These are phyloP conservation scores for Suhomyces kilbournensis DNA, from an alignment of 805 yeast genomes.

Conservation along the genomic window DNA sequence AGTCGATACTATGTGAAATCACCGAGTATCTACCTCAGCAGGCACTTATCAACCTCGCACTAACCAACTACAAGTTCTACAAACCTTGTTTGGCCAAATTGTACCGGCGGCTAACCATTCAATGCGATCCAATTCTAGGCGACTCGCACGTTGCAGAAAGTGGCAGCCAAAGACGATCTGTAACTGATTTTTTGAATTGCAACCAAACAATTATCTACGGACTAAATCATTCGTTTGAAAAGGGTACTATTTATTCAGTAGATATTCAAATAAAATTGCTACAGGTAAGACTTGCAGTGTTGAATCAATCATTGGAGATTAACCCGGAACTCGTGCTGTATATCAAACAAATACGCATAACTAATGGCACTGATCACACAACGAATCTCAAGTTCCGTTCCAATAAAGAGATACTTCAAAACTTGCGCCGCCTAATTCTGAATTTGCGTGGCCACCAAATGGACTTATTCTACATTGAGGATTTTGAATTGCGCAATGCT, in stretches of 20 bases:
- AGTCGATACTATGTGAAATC: slow-evolving; percentile 5
- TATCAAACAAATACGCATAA: slow-evolving; percentile 34
- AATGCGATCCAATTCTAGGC: slow-evolving; percentile 16
- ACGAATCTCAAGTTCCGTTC: slow-evolving; percentile 3
- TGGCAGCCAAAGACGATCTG: slow-evolving; percentile 7
- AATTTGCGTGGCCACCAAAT: slow-evolving; percentile 5
- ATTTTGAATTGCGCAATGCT: slow-evolving; percentile 9
- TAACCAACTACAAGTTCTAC: slow-evolving; percentile 34
- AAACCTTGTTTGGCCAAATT: slow-evolving; percentile 28
- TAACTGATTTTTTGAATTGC: slow-evolving; percentile 21
- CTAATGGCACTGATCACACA: slow-evolving; percentile 12
- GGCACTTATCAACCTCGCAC: slow-evolving; percentile 28
- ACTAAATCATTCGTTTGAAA: slow-evolving; percentile 8
- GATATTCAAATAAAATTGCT: slow-evolving; percentile 24
- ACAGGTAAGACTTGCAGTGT: slow-evolving; percentile 37
- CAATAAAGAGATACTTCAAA: background rate
- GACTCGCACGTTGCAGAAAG: slow-evolving; percentile 2
- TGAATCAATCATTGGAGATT: slow-evolving; percentile 34
- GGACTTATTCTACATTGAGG: slow-evolving; percentile 18
- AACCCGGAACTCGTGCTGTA: slow-evolving; percentile 31
- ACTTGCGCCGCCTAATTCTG: slow-evolving; percentile 1
- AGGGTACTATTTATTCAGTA: slow-evolving; percentile 8
- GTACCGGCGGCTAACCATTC: slow-evolving; percentile 24
- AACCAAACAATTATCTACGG: slow-evolving; percentile 26
- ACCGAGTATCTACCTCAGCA: slow-evolving; percentile 27